Percentiles rank a stretch among this genome's conserved stretches.
Conservation (phyloP, 2,329 filamentous ascomycete species). For the Cladobotryum protrusum region DNA sequence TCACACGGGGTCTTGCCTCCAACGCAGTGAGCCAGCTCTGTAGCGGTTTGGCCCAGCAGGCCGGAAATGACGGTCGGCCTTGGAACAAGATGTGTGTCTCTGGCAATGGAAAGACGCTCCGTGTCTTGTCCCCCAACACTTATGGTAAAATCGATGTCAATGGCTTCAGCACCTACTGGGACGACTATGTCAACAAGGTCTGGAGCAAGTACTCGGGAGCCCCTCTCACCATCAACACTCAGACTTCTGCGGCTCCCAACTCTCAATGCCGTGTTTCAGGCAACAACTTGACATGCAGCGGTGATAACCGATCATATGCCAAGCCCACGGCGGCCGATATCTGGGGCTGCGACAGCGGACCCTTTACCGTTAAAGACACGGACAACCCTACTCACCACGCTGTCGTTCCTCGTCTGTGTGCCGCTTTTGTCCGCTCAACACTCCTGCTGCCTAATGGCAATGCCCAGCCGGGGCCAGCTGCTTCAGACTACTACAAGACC, state of each 20-base stretch:
- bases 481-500: slow-evolving; percentile 38
- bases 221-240: slow-evolving; percentile 38
- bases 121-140: slow-evolving; percentile 39
- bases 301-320: slow-evolving; percentile 36
- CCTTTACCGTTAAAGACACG: slow-evolving; percentile 32
- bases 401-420: slow-evolving; percentile 43
- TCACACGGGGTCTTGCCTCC: slow-evolving; percentile 33
- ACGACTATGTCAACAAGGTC: slow-evolving; percentile 39
- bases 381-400: slow-evolving; percentile 38
- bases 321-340: slow-evolving; percentile 41
- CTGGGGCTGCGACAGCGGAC: slow-evolving; percentile 45
- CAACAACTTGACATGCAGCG: slow-evolving; percentile 32
- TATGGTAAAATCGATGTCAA: slow-evolving; percentile 30
- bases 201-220: slow-evolving; percentile 36
- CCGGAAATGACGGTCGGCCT: slow-evolving; percentile 30
- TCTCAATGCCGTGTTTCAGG: slow-evolving; percentile 34
- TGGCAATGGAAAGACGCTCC: slow-evolving; percentile 31
- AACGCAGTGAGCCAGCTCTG: slow-evolving; percentile 36
- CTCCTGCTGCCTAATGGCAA: slow-evolving; percentile 41
- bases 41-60: slow-evolving; percentile 32
- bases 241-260: slow-evolving; percentile 28
- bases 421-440: slow-evolving; percentile 44
- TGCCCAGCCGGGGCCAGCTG: slow-evolving; percentile 35
- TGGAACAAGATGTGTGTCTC: slow-evolving; percentile 42
- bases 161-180: slow-evolving; percentile 38